phyloP scores from a whole-genome alignment of 768 basidiomycete species.

The Filobasidium floriforme region DNA sequence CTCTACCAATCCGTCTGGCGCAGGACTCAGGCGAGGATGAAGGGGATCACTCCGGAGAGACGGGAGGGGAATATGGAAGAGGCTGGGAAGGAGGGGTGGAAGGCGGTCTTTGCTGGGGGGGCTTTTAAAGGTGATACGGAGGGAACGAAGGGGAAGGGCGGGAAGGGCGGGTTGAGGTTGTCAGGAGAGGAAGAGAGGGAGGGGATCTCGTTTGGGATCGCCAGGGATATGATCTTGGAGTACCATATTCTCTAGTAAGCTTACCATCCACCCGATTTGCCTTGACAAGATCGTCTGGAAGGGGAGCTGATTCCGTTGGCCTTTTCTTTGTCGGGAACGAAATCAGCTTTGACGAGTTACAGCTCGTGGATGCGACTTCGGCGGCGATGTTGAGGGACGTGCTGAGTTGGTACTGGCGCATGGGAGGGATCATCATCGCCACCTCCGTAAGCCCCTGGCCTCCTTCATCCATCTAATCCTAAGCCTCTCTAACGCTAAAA shows the following conservation, averaged over 20 bases:
- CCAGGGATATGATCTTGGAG: slow-evolving; percentile 41
- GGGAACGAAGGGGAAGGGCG: slow-evolving; percentile 30
- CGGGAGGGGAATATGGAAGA: slow-evolving; percentile 35
- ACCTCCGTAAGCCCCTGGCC: slow-evolving; percentile 35
- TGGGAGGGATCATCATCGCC: slow-evolving; percentile 54
- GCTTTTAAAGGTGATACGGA: slow-evolving; percentile 38
- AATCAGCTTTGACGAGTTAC: slow-evolving; percentile 54
- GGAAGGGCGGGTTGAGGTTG: slow-evolving; percentile 26
- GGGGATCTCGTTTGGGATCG: slow-evolving; percentile 44
- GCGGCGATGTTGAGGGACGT: slow-evolving; percentile 49
- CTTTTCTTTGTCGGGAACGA: too few species aligned
- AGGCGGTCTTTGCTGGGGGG: slow-evolving; percentile 42
- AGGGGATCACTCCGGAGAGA: slow-evolving; percentile 13
- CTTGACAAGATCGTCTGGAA: too few species aligned
- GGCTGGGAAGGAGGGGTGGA: slow-evolving; percentile 34
- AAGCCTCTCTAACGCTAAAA: too few species aligned
- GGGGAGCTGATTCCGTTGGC: too few species aligned
- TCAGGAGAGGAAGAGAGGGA: slow-evolving; percentile 40
- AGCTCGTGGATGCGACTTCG: slow-evolving; percentile 57
- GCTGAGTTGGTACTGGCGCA: slow-evolving; percentile 58
- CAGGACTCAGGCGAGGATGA: slow-evolving; percentile 27
- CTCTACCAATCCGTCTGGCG: slow-evolving; percentile 20
- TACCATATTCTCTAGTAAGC: slow-evolving; percentile 41
- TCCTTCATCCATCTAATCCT: too few species aligned
- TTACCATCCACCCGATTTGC: slow-evolving; percentile 16